Evolutionary conservation across 2,329 filamentous ascomycete species (phyloP).

Genomic region (Aspergillus texensis): DNA sequence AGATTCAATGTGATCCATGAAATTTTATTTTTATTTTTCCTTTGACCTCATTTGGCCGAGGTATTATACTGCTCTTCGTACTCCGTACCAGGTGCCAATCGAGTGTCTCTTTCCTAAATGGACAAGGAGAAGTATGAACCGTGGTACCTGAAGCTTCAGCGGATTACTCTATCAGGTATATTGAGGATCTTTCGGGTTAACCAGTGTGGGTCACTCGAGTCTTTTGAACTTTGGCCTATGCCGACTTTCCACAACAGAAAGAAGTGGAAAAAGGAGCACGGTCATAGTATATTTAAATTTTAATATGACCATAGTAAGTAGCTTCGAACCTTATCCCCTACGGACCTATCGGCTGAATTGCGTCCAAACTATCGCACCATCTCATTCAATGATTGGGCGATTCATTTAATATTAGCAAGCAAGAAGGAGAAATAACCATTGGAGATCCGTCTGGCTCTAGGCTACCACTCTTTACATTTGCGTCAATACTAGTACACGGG

Average conservation of each 20-base stretch:
- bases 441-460: not conserved
- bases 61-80: not conserved
- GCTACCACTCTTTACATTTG: not conserved
- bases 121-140: slow-evolving; percentile 2
- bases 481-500: not conserved
- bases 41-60: not conserved
- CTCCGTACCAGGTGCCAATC: not conserved
- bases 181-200: not conserved
- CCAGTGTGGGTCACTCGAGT: not conserved
- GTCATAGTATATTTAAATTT: not conserved
- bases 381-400: not conserved
- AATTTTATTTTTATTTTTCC: no score
- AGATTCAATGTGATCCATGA: not conserved
- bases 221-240: not conserved
- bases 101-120: slow-evolving; percentile 1
- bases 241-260: not conserved
- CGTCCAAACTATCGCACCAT: not conserved
- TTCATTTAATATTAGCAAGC: not conserved
- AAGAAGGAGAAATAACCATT: not conserved
- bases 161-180: not conserved
- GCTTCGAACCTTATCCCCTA: not conserved
- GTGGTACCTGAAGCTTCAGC: slow-evolving; percentile 1
- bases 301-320: not conserved
- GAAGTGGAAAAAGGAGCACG: not conserved
- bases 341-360: slow-evolving; percentile 4